These are phyloP conservation scores for Boletellus ananiceps DNA, from an alignment of 768 basidiomycete genomes.

Conservation along the genomic window DNA sequence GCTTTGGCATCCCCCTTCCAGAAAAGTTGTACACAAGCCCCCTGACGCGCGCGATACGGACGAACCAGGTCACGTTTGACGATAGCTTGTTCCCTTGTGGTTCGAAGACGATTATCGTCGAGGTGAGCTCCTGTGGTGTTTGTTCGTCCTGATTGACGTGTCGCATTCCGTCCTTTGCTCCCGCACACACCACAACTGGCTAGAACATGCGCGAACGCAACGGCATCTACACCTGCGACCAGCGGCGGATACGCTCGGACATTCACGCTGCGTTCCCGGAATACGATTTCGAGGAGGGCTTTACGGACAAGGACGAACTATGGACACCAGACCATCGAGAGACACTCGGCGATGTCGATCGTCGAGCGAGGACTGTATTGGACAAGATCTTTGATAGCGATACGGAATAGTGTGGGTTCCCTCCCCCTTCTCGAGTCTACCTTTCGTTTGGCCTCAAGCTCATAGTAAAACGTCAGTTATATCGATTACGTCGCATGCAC, in stretches of 20 bases:
- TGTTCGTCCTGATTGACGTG: background rate
- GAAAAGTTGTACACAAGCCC: conserved; percentile 33
- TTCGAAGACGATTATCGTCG: conserved; percentile 44
- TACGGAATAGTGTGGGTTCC: conserved; percentile 38
- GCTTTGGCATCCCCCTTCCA: conserved; percentile 15
- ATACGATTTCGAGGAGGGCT: conserved; percentile 49
- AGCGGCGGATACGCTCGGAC: conserved; percentile 46
- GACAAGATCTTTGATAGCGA: conserved; percentile 50
- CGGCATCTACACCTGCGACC: conserved; percentile 72
- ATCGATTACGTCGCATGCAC: conserved; percentile 62
- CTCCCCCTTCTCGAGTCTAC: background rate
- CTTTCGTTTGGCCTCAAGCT: background rate
- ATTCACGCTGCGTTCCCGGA: conserved; percentile 39
- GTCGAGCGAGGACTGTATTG: conserved; percentile 48
- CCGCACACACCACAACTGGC: background rate
- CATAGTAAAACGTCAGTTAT: conserved; percentile 42
- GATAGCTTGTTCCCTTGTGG: conserved; percentile 27
- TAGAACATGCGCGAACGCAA: conserved; percentile 63
- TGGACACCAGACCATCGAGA: conserved; percentile 39
- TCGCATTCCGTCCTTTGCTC: background rate
- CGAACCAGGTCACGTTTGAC: conserved; percentile 49
- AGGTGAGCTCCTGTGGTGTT: conserved; percentile 36
- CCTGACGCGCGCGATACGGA: conserved; percentile 56
- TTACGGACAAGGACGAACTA: conserved; percentile 58
- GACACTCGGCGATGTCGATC: conserved; percentile 29